Evolutionary conservation across 1,139 yeast genomes (phyloP), one percentile per base, ranked within the genome.

Genomic region (Kluyveromyces sp.): DNA sequence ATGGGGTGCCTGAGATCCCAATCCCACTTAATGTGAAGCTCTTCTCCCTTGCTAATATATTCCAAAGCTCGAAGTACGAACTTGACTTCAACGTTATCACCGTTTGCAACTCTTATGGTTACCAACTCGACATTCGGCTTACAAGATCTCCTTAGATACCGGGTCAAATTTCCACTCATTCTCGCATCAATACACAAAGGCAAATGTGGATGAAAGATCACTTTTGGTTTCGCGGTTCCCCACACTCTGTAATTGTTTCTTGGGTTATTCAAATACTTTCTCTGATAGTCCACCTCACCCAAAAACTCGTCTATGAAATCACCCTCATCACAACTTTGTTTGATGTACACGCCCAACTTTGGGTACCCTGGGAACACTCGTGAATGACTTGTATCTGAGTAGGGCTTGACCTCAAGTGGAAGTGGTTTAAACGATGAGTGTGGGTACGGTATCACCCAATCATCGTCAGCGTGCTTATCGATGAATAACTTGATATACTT

Each of bases 1-100:
- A 86, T 83, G 2, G 96, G 96, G 59, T 88, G 96, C 11, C 65
- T 54, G 3, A 65, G 58, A 58, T 88, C 95, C 95, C 96, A 89
- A 50, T 83, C 86, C 97, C 97, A 89, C 1, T 77, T 77, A 19
- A 86, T 65, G 1, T 94, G 74, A 31, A 89, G 65, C 60, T 89
- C 96, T 33, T 77, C 73, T 33, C 80, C 87, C 12, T 68, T 55
- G 43, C 69, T 68, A 18, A 89, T 76, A 3, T 75, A 75, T 42
- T 71, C 74, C 1, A 74, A 61, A 0, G 96, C 78, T 35, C 71
- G 71, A 4, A 85, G 73, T 9, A 78, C 68, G 58, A 85, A 80
- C 46, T 71, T 73, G 33, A 85, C 70, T 4, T 67, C 63, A 22
- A 63, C 74, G 2, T 72, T 71, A 13, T 48, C 48, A 3, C 51